These are phyloP conservation scores for Russula emetica DNA, from an alignment of 768 basidiomycete genomes.

Conservation along the genomic window DNA sequence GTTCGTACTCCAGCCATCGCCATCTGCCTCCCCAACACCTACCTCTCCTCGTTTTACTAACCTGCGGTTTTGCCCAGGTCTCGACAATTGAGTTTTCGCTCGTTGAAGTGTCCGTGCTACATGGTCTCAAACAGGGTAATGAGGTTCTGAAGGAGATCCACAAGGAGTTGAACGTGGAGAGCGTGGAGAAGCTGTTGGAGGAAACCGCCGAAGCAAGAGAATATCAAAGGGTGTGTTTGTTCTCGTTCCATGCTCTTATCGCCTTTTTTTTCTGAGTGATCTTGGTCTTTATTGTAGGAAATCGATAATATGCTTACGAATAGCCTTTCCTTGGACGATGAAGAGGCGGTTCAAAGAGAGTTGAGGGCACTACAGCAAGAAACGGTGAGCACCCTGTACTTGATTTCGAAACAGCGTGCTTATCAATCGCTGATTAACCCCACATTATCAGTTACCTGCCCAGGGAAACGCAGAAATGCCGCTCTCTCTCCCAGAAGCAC, in stretches of 20 bases:
- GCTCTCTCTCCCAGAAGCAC: constrained; percentile 52
- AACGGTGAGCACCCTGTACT: constrained; percentile 41
- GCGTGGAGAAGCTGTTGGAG: constrained; percentile 89
- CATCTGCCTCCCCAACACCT: too few relatives aligned
- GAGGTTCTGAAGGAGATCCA: constrained; percentile 92
- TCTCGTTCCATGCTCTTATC: neutral
- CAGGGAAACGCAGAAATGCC: constrained; percentile 30
- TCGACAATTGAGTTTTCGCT: constrained; percentile 96
- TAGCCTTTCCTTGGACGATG: constrained; percentile 80
- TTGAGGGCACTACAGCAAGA: constrained; percentile 63
- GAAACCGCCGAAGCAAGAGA: constrained; percentile 90
- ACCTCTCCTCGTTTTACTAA: neutral
- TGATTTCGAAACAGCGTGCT: neutral
- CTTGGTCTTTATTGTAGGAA: constrained; percentile 53
- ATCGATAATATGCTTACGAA: constrained; percentile 83
- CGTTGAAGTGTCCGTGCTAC: constrained; percentile 86
- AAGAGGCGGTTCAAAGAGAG: constrained; percentile 89
- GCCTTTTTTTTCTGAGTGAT: neutral
- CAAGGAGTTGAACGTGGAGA: constrained; percentile 86
- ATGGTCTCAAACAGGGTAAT: constrained; percentile 90
- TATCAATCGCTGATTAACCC: constrained; percentile 40
- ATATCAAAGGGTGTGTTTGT: constrained; percentile 69
- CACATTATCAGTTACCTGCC: constrained; percentile 12
- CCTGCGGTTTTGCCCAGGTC: constrained; percentile 50
- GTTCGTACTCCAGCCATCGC: constrained; percentile 43